These are phyloP conservation scores for Fistulifera pelliculosa DNA, from an alignment of 108 stramenopile species.

Conservation along the genomic window DNA sequence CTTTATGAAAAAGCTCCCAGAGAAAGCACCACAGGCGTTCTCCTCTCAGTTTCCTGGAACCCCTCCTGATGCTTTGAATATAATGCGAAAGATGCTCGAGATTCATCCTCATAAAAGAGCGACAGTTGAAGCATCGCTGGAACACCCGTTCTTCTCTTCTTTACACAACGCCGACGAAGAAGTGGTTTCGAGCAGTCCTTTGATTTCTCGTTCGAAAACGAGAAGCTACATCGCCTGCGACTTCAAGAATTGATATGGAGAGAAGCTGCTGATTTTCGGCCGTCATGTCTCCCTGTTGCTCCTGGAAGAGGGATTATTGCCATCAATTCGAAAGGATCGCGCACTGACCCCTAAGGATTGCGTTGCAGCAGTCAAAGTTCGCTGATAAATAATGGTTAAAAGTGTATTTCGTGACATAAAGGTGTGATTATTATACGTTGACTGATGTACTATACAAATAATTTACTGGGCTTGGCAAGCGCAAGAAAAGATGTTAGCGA, in stretches of 20 bases:
- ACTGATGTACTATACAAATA: too few species aligned
- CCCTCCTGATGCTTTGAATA: constrained; percentile 77
- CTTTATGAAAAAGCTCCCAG: constrained; percentile 82
- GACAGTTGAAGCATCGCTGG: constrained; percentile 84
- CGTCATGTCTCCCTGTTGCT: constrained; percentile 64
- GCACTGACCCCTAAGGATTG: too few species aligned
- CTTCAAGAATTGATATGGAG: constrained; percentile 86
- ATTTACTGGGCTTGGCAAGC: too few species aligned
- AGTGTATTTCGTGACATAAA: too few species aligned
- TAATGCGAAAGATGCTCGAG: constrained; percentile 85
- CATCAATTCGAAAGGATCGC: too few species aligned
- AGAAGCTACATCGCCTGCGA: constrained; percentile 64
- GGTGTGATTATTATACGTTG: too few species aligned
- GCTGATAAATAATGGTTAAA: too few species aligned
- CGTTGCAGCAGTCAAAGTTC: too few species aligned
- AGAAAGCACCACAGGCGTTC: constrained; percentile 49
- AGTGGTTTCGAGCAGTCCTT: constrained; percentile 54
- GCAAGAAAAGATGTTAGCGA: too few species aligned
- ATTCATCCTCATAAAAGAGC: constrained; percentile 86
- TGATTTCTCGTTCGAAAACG: constrained; percentile 83
- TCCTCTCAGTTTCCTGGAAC: constrained; percentile 67
- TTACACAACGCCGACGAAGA: constrained; percentile 83
- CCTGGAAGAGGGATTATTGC: constrained; percentile 6
- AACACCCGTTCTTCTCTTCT: constrained; percentile 87
- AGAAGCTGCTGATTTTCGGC: constrained; percentile 82